Evolutionary conservation across 2,329 filamentous ascomycete genomes (phyloP).

Genomic region (Fonsecaea nubica): DNA sequence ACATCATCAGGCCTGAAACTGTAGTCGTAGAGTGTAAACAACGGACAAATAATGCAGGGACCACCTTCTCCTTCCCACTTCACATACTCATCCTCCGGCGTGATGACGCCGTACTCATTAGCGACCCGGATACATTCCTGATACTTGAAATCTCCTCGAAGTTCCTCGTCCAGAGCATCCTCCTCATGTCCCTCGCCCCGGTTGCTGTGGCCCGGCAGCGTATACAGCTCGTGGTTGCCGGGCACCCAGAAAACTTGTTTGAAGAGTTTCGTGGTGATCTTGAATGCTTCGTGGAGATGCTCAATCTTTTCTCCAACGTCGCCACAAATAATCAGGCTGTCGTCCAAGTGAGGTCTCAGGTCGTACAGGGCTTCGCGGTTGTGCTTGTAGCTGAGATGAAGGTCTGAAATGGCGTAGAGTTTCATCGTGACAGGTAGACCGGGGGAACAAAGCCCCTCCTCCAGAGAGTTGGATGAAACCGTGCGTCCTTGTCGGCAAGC

Average conservation of each 20-base stretch:
- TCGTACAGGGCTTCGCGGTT: conserved; percentile 39
- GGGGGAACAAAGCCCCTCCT: not conserved
- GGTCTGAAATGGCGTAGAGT: conserved; percentile 40
- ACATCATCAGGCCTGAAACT: conserved; percentile 61
- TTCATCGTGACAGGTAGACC: conserved; percentile 26
- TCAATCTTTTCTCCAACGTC: conserved; percentile 40
- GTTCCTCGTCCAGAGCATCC: conserved; percentile 40
- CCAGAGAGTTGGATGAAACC: not conserved
- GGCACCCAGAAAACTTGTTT: conserved; percentile 56
- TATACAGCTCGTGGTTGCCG: conserved; percentile 66
- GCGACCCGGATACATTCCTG: conserved; percentile 61
- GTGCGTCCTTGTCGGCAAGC: not conserved
- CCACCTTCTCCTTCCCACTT: conserved; percentile 61
- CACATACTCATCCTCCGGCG: conserved; percentile 63
- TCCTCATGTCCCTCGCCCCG: conserved; percentile 19
- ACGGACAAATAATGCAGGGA: conserved; percentile 59
- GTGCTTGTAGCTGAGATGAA: conserved; percentile 40
- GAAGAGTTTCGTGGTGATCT: conserved; percentile 39
- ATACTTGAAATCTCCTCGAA: conserved; percentile 62
- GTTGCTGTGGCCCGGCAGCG: conserved; percentile 45
- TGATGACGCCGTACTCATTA: conserved; percentile 59
- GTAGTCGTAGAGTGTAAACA: conserved; percentile 68
- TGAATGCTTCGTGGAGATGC: conserved; percentile 37
- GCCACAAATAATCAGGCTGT: conserved; percentile 40
- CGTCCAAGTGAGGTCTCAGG: conserved; percentile 35